Evolutionary conservation across 441 rosid genomes (phyloP).

Genomic region (Corymbia citriodora): DNA sequence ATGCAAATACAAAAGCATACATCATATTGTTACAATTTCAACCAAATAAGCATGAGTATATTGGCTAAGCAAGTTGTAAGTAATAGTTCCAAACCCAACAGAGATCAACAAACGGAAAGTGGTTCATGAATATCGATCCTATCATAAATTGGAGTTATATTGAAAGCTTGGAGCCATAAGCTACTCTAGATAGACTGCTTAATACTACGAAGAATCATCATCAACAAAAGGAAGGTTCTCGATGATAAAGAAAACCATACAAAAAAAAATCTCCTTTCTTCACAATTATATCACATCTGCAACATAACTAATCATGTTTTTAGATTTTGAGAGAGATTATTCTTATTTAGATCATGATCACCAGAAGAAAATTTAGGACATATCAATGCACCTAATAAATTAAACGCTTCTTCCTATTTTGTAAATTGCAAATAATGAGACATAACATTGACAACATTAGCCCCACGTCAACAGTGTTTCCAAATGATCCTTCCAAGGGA

Average conservation of each 20-base stretch:
- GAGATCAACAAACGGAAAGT: not conserved
- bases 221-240: not conserved
- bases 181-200: not conserved
- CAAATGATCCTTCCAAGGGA: too few species aligned
- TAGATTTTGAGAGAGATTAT: not conserved
- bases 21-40: not conserved
- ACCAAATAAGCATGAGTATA: not conserved
- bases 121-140: too few species aligned
- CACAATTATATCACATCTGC: not conserved
- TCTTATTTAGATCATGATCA: not conserved
- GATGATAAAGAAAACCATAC: not conserved
- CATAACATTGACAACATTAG: not conserved
- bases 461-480: too few species aligned
- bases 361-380: not conserved
- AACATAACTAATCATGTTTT: not conserved
- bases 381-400: not conserved
- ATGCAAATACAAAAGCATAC: not conserved
- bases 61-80: not conserved
- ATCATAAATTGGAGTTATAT: too few species aligned
- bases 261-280: not conserved
- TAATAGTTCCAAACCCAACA: not conserved
- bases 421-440: not conserved
- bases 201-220: not conserved
- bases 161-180: too few species aligned
- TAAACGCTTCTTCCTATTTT: accelerated